Conservation (phyloP, 2,329 filamentous ascomycete species). For the Alternaria dauci region DNA sequence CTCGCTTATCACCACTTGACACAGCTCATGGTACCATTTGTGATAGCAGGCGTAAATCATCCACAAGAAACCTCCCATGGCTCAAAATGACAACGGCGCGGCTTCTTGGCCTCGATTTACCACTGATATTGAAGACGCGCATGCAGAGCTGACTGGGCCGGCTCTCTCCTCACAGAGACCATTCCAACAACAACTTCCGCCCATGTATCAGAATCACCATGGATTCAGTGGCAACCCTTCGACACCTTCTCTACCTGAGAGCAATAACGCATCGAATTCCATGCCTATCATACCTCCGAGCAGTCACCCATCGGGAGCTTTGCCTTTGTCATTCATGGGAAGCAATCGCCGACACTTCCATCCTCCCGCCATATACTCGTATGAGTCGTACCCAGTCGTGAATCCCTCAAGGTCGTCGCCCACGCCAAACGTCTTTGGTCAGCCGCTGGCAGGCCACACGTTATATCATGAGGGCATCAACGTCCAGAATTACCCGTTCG, state of each 20-base stretch:
- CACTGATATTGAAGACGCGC: slow-evolving; percentile 25
- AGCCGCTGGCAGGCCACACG: slow-evolving; percentile 9
- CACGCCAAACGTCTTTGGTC: slow-evolving; percentile 21
- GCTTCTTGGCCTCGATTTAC: slow-evolving; percentile 30
- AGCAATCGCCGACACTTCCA: slow-evolving; percentile 22
- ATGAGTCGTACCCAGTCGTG: slow-evolving; percentile 10
- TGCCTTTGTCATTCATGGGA: slow-evolving; percentile 18
- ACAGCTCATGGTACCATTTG: background rate
- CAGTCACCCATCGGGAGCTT: slow-evolving; percentile 16
- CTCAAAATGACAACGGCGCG: slow-evolving; percentile 35
- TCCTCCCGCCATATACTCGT: slow-evolving; percentile 3
- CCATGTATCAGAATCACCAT: slow-evolving; percentile 21
- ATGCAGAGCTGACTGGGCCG: slow-evolving; percentile 31
- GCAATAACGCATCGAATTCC: slow-evolving; percentile 12
- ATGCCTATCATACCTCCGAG: slow-evolving; percentile 9
- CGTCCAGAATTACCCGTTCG: slow-evolving; percentile 11
- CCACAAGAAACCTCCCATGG: slow-evolving; percentile 30
- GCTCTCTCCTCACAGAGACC: slow-evolving; percentile 25
- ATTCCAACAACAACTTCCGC: slow-evolving; percentile 23
- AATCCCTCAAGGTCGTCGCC: slow-evolving; percentile 28
- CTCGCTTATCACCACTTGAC: slow-evolving; percentile 5
- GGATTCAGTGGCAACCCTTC: slow-evolving; percentile 14
- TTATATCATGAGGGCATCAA: slow-evolving; percentile 12
- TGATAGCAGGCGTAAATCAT: background rate
- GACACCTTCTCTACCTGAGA: background rate